Conservation (phyloP, 78 protist species). For the slime mould (Dictyostelium discoideum) region DNA sequence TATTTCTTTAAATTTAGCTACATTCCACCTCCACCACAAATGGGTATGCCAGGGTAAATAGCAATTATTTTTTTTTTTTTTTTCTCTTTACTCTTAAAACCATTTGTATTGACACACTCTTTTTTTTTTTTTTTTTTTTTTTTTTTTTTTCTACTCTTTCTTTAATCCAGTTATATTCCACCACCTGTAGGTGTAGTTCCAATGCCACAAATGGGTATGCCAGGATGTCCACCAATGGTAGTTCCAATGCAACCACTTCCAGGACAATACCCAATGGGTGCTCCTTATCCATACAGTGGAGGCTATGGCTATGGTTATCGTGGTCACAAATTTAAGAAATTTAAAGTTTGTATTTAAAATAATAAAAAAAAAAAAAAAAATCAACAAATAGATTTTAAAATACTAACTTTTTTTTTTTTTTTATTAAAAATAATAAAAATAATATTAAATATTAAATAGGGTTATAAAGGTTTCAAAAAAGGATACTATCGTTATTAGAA, state of each 20-base stretch:
- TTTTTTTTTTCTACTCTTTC: too few relatives aligned
- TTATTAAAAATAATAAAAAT: too few relatives aligned
- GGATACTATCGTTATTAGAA: neutral
- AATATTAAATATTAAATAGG: neutral
- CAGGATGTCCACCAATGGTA: neutral
- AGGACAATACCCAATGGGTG: neutral
- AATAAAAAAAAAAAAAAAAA: too few relatives aligned
- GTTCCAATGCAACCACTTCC: neutral
- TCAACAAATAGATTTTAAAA: too few relatives aligned
- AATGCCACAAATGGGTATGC: neutral
- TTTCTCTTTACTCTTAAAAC: too few relatives aligned
- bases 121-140: too few relatives aligned
- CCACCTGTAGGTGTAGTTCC: neutral
- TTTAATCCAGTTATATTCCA: neutral
- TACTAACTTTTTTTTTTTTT: too few relatives aligned
- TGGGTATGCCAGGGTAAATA: too few relatives aligned
- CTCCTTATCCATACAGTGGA: neutral
- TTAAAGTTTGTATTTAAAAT: neutral
- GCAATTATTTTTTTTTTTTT: too few relatives aligned
- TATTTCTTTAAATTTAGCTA: too few relatives aligned
- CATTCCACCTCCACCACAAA: too few relatives aligned
- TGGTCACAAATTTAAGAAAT: neutral
- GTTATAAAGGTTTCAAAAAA: neutral
- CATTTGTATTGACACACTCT: neutral
- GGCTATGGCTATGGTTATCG: neutral